Evolutionary conservation across 1,284 basidiomycete species (phyloP).

Genomic region (Meira nashicola): DNA sequence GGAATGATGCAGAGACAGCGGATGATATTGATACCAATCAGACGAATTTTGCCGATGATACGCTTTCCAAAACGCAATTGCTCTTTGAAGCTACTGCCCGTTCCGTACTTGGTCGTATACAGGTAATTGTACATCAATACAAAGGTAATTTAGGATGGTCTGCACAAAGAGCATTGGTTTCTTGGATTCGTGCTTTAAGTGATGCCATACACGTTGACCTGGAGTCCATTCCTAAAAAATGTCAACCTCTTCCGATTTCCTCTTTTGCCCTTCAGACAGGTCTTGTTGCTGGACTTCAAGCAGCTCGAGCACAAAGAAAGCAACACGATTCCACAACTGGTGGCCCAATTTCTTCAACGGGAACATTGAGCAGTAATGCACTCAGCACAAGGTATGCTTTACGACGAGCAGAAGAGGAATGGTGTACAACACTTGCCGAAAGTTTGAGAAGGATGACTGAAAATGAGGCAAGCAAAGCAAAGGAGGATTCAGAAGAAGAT

Average conservation of each 20-base stretch:
- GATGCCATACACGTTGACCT: conserved; percentile 15
- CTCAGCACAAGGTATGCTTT: conserved; percentile 26
- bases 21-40: not conserved
- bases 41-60: too few species aligned
- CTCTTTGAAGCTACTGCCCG: conserved; percentile 24
- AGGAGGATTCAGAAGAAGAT: conserved; percentile 16
- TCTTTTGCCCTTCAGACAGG: conserved; percentile 41
- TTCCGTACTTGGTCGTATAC: conserved; percentile 35
- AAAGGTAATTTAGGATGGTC: conserved; percentile 27
- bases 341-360: too few species aligned
- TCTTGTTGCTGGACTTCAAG: conserved; percentile 36
- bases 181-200: conserved; percentile 19
- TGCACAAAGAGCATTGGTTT: conserved; percentile 26
- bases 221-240: conserved; percentile 22
- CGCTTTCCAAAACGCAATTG: not conserved
- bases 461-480: too few species aligned
- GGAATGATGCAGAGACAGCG: conserved; percentile 17
- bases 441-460: conserved; percentile 13
- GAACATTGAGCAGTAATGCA: conserved; percentile 7
- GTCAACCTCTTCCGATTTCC: conserved; percentile 28
- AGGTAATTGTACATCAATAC: conserved; percentile 27
- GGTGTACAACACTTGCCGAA: conserved; percentile 38
- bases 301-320: conserved; percentile 23
- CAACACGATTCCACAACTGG: not conserved
- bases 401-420: conserved; percentile 28